phyloP scores from a whole-genome alignment of 768 basidiomycete genomes.

The Flagelloscypha sp. region DNA sequence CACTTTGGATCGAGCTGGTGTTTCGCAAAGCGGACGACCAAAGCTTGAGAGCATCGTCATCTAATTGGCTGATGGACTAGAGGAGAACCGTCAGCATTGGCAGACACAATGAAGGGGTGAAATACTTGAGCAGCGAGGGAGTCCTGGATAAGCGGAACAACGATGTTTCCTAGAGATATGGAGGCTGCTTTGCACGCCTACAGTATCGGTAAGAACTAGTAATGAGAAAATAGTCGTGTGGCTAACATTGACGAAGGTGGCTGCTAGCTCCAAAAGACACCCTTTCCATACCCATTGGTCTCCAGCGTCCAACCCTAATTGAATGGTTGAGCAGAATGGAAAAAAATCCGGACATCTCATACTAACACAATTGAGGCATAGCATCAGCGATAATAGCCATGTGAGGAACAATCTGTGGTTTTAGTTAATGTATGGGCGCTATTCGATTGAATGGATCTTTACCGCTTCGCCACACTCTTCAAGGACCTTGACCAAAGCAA shows the following conservation, averaged over 20 bases:
- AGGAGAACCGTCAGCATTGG: slow-evolving; percentile 8
- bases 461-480: slow-evolving; percentile 41
- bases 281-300: slow-evolving; percentile 68
- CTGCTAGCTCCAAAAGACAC: slow-evolving; percentile 60
- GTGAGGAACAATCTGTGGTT: slow-evolving; percentile 59
- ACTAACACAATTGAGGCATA: slow-evolving; percentile 65
- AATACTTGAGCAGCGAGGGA: slow-evolving; percentile 44
- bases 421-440: not conserved
- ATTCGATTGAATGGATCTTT: slow-evolving; percentile 6
- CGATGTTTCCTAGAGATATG: slow-evolving; percentile 40
- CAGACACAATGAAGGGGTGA: not conserved
- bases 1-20: slow-evolving; percentile 40
- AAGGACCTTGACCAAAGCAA: slow-evolving; percentile 62
- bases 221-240: not conserved
- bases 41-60: slow-evolving; percentile 68
- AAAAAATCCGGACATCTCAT: slow-evolving; percentile 3
- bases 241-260: slow-evolving; percentile 59
- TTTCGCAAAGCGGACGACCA: slow-evolving; percentile 71
- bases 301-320: slow-evolving; percentile 58
- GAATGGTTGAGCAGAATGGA: slow-evolving; percentile 6
- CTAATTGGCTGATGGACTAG: slow-evolving; percentile 61
- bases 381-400: slow-evolving; percentile 52
- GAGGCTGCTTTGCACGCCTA: slow-evolving; percentile 66
- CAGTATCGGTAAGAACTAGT: slow-evolving; percentile 3
- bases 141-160: slow-evolving; percentile 59